Base-by-base conservation (phyloP, 2,329 filamentous ascomycete genomes). In the Fusarium sp. region DNA sequence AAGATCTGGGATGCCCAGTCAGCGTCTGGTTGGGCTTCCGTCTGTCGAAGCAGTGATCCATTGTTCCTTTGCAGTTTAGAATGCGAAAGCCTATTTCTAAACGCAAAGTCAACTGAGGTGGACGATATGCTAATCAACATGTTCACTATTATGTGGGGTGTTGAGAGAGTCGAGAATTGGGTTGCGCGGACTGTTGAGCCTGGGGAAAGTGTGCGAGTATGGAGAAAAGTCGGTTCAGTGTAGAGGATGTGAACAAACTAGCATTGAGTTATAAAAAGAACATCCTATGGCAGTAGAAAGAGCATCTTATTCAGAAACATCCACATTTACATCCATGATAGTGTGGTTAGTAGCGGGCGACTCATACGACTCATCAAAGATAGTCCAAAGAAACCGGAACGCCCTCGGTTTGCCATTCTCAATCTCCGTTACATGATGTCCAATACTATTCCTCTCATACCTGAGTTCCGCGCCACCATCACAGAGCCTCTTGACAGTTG, bases 391-490 rank as follows among this genome's bases (percentile, higher is more conserved):
- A 46, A 69, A 72, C 6, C 23, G 18, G 4, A 56, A 56, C 0
- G 45, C 69, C 6, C 66, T 65, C 1, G 54, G 44, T 6, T 68
- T 72, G 0, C 63, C 69, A 33, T 72, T 72, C 38, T 70, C 62
- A 40, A 72, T 70, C 41, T 72, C 69, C 7, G 69, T 62, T 0
- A 74, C 69, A 62, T 86, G 84, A 1, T 77, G 78, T 0, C 83
- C 82, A 9, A 80, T 70, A 3, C 74, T 77, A 61, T 86, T 84
- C 6, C 82, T 76, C 50, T 82, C 76, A 57, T 83, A 85, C 3
- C 77, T 72, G 9, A 86, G 79, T 5, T 78, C 78, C 1, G 77
- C 81, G 4, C 81, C 81, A 6, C 70, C 74, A 0, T 55, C 64
- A 56, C 83, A 86, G 40, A 82, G 83, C 16, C 72, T 73, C 0